These are phyloP conservation scores for Diplogelasinospora grovesii DNA, from an alignment of 495 filamentous ascomycete species.

Conservation along the genomic window DNA sequence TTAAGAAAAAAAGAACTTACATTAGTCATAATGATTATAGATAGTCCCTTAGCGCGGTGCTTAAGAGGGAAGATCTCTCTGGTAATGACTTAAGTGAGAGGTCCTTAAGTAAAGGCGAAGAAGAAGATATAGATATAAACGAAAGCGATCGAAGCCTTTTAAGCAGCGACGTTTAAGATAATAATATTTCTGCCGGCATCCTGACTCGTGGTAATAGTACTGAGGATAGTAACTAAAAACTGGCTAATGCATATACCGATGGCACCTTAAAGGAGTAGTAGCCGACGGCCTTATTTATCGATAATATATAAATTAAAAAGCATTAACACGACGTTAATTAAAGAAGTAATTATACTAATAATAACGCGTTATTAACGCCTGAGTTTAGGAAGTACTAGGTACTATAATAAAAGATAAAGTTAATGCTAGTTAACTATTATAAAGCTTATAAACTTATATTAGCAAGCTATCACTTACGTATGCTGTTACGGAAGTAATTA, in stretches of 20 bases:
- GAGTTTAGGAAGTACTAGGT: slow-evolving; percentile 66
- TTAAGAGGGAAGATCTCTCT: slow-evolving; percentile 73
- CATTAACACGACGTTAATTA: slow-evolving; percentile 64
- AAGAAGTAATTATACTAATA: slow-evolving; percentile 60
- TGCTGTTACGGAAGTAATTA: slow-evolving; percentile 57
- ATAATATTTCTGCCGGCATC: slow-evolving; percentile 30
- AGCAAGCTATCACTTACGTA: slow-evolving; percentile 62
- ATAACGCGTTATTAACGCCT: slow-evolving; percentile 56
- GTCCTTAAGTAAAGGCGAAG: slow-evolving; percentile 73
- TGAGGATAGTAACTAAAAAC: slow-evolving; percentile 61
- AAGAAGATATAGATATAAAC: slow-evolving; percentile 72
- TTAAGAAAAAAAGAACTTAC: slow-evolving; percentile 27
- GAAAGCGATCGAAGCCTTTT: slow-evolving; percentile 66
- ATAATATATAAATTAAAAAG: slow-evolving; percentile 64
- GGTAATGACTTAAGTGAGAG: slow-evolving; percentile 63
- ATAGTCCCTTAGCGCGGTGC: slow-evolving; percentile 62
- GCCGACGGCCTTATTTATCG: slow-evolving; percentile 66
- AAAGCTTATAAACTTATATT: slow-evolving; percentile 72
- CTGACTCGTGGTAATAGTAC: slow-evolving; percentile 47
- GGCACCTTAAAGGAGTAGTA: slow-evolving; percentile 62
- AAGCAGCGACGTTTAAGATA: slow-evolving; percentile 43
- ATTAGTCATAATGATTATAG: slow-evolving; percentile 72
- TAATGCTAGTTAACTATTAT: slow-evolving; percentile 63
- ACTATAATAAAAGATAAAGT: slow-evolving; percentile 77
- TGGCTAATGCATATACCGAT: slow-evolving; percentile 64